Evolutionary conservation across 2,329 filamentous ascomycete genomes (phyloP), one percentile per base, ranked within the genome.

Genomic region (Plectosphaerella plurivora): DNA sequence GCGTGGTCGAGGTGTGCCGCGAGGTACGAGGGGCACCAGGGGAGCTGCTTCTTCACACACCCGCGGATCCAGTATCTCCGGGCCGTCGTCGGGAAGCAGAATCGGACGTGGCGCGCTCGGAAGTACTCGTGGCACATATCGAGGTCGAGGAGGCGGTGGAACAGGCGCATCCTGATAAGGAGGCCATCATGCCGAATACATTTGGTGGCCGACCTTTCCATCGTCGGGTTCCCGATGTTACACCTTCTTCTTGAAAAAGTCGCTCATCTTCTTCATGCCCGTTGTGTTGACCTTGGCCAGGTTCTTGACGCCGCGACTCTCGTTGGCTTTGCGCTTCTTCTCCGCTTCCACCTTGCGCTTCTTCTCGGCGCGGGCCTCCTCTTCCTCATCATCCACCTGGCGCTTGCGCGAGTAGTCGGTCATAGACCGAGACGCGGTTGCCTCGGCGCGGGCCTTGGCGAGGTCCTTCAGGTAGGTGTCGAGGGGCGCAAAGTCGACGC

Each of bases 201-300:
- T 44, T 25, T 28, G 45, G 53, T 3, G 9, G 41, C 5, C 41
- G n/a, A 20, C 6, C 41, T 12, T 20, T n/a, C 5, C 16, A 8
- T 7, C 41, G n/a, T 18, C 41, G n/a, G 15, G 10, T 4, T 9
- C 41, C 10, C 10, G 41, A 10, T 44, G 9, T 7, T 18, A 18
- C 41, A 65, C 57, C 28, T 81, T 82, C 72, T 93, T 95, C 55
- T 84, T 84, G 69, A 99, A 99, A 72, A 99, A 99, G 56, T 86
- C 82, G 65, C 89, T 96, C 81, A 99, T 82, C 76, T 97, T 99
- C 79, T 89, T 94, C 94, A 99, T 99, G 2, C 94, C 94, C 20
- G 73, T 83, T 0, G 88, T 92, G 70, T 97, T 89, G 47, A 92
- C 93, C 73, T 97, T 99, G 67, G 88, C 88, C 63, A 99, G 68